A percentile compares a stretch with the other conserved stretches of the same genome.
Conservation (phyloP, 805 yeast genomes). For the Starmerella sirachaensis region DNA sequence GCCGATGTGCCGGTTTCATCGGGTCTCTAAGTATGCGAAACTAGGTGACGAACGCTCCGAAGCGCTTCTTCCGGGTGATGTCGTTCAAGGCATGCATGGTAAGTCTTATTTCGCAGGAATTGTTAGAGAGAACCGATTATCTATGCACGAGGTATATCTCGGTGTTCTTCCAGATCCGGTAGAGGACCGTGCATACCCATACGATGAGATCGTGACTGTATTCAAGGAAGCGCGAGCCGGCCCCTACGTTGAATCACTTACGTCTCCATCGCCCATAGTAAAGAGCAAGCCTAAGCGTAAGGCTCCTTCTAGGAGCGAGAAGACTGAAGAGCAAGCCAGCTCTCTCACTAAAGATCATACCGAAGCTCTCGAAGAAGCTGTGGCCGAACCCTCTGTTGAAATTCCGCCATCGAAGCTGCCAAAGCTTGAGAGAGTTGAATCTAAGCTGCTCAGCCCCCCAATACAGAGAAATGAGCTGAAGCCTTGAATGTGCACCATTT, state of each 20-base stretch:
- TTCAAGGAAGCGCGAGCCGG: conserved; percentile 8
- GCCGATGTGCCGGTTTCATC: conserved; percentile 27
- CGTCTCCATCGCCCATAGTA: too few species aligned
- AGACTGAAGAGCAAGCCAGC: too few species aligned
- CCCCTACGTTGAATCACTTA: conserved; percentile 7
- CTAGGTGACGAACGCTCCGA: conserved; percentile 17
- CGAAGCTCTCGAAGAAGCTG: too few species aligned
- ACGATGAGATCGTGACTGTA: conserved; percentile 18
- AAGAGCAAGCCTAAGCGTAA: too few species aligned
- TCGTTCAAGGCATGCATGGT: conserved; percentile 24
- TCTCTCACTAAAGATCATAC: too few species aligned
- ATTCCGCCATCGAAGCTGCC: too few species aligned
- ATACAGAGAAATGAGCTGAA: too few species aligned
- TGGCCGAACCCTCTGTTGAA: too few species aligned
- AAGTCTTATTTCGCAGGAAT: conserved; percentile 23
- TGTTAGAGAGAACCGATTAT: conserved; percentile 21
- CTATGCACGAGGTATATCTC: conserved; percentile 20
- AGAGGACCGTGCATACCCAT: conserved; percentile 20
- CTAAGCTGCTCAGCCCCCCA: too few species aligned
- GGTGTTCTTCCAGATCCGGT: conserved; percentile 19
- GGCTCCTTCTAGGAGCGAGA: too few species aligned
- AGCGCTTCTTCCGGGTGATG: conserved; percentile 24
- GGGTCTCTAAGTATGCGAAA: conserved; percentile 17
- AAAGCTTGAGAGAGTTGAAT: too few species aligned
- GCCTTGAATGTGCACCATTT: too few species aligned